Percentiles rank a stretch among this genome's conserved stretches.
These are phyloP conservation scores for Tulasnella sp. DNA, from an alignment of 768 basidiomycete genomes.

Conservation along the genomic window DNA sequence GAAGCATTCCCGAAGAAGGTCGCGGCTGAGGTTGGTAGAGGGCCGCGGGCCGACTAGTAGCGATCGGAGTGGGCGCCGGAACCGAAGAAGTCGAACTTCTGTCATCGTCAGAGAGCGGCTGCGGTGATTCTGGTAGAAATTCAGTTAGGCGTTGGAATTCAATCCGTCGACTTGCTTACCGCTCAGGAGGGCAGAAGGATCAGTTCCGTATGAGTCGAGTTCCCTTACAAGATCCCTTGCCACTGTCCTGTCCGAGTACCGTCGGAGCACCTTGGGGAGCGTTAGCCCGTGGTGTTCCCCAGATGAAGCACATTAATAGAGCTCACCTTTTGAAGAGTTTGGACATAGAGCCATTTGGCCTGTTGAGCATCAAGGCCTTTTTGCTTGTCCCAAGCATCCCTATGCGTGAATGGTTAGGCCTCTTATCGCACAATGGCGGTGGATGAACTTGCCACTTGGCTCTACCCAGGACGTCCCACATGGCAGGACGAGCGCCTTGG, in stretches of 20 bases:
- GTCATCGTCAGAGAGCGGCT: conserved; percentile 1
- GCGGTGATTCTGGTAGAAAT: neutral
- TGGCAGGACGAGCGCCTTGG: conserved; percentile 71
- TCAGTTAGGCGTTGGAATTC: neutral
- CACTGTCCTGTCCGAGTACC: conserved; percentile 80
- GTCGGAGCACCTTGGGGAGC: conserved; percentile 64
- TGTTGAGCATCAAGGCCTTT: conserved; percentile 75
- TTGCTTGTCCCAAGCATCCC: conserved; percentile 97
- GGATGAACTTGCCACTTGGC: conserved; percentile 79
- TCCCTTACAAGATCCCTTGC: conserved; percentile 77
- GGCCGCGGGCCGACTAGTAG: neutral
- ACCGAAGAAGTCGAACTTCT: neutral
- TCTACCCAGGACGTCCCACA: conserved; percentile 88
- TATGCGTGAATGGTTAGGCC: conserved; percentile 41
- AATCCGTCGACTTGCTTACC: conserved; percentile 48
- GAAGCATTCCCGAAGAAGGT: neutral
- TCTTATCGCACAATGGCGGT: conserved; percentile 10
- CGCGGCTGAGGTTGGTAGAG: conserved; percentile 36
- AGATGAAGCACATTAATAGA: neutral
- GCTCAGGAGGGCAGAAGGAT: conserved; percentile 66
- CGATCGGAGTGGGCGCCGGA: conserved; percentile 6
- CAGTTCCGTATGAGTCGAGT: conserved; percentile 73
- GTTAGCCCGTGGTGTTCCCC: conserved; percentile 3
- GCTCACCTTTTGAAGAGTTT: conserved; percentile 77
- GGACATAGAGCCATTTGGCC: conserved; percentile 89